phyloP scores from a whole-genome alignment of 768 basidiomycete species.

The Infundibulicybe gibba region DNA sequence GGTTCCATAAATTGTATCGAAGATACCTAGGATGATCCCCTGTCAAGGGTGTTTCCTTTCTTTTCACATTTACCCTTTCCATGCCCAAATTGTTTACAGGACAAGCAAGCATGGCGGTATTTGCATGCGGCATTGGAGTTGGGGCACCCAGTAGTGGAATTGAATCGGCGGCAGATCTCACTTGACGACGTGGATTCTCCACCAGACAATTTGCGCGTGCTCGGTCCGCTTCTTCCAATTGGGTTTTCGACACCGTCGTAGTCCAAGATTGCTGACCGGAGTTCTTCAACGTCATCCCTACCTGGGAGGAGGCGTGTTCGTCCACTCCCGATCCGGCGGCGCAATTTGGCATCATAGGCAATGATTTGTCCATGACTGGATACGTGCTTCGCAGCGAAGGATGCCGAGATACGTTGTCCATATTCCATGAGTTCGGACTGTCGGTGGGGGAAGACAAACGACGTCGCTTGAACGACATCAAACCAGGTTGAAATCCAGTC shows the following conservation, averaged over 20 bases:
- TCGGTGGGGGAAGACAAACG: constrained; percentile 19
- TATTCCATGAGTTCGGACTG: constrained; percentile 15
- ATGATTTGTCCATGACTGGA: too few relatives aligned
- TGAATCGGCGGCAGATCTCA: too few relatives aligned
- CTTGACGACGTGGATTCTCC: too few relatives aligned
- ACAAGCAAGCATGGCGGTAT: background rate
- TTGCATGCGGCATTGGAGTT: background rate
- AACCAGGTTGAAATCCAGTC: constrained; percentile 23
- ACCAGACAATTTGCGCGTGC: too few relatives aligned
- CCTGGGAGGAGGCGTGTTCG: too few relatives aligned
- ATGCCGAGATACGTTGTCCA: constrained; percentile 10
- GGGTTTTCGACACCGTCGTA: too few relatives aligned
- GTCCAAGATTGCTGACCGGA: too few relatives aligned
- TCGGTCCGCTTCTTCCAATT: too few relatives aligned
- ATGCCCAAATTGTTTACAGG: background rate
- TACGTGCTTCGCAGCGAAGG: constrained; percentile 22
- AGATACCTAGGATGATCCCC: background rate
- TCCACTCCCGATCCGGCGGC: too few relatives aligned
- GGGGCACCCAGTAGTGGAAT: background rate
- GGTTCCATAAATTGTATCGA: background rate
- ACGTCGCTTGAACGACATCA: constrained; percentile 4
- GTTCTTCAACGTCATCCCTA: too few relatives aligned
- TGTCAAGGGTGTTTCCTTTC: background rate
- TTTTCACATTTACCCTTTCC: background rate
- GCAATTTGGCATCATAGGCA: too few relatives aligned